phyloP scores from a whole-genome alignment of 257 asterid species.

The Ocimum tenuiflorum region DNA sequence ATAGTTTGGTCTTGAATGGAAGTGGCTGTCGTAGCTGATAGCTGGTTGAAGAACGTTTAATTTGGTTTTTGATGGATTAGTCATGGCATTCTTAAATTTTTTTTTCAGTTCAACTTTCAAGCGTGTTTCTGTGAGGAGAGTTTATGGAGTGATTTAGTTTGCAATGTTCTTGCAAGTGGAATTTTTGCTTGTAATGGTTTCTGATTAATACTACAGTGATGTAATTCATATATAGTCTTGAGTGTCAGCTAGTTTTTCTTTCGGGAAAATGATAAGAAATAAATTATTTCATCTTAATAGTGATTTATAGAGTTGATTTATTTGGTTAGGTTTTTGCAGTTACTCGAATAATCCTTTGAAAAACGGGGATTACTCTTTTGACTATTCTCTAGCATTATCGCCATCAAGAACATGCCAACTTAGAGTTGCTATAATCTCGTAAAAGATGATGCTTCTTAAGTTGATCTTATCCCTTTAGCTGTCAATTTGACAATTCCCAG shows the following conservation, averaged over 20 bases:
- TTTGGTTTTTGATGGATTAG: background rate
- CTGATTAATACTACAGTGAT: too few relatives aligned
- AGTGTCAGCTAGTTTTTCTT: background rate
- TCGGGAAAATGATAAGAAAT: background rate
- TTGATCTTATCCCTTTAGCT: background rate
- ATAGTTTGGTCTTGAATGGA: too few relatives aligned
- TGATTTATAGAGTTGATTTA: background rate
- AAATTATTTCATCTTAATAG: background rate
- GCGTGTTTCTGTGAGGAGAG: too few relatives aligned
- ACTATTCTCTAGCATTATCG: background rate
- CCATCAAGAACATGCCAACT: background rate
- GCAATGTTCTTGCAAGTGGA: background rate
- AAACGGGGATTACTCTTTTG: background rate
- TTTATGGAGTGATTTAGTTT: background rate
- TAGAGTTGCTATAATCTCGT: background rate
- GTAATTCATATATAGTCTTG: background rate
- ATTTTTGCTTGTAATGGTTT: too few relatives aligned
- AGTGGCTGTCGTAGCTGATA: too few relatives aligned
- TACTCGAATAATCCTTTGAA: background rate
- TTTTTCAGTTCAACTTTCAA: too few relatives aligned
- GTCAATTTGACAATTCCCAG: background rate
- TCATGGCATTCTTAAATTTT: too few relatives aligned
- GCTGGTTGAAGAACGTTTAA: background rate
- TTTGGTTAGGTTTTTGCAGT: too few relatives aligned
- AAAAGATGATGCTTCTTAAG: background rate